Evolutionary conservation across 2,329 filamentous ascomycete species (phyloP), one percentile per base, ranked within the genome.

Genomic region (Hypoxylon sp.): DNA sequence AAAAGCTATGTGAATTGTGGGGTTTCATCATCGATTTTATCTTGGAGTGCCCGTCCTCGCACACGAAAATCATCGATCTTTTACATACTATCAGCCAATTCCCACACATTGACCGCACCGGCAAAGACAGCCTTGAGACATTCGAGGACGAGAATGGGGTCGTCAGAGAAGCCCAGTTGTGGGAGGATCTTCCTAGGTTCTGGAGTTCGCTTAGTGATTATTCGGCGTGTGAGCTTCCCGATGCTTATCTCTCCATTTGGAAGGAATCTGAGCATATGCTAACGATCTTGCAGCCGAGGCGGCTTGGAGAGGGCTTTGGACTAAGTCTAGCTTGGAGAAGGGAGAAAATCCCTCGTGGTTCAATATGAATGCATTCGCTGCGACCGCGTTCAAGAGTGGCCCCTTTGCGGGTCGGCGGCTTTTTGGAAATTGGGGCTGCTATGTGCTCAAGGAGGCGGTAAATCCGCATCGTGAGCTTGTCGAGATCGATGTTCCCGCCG

Each of bases 401-500:
- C 39, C 39, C 3, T 22, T 44, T 11, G 19, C 19, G 17, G 39
- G 39, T 10, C 17, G 33, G 13, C 22, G 17, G 31, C 17, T 42
- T 31, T 60, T 60, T 13, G 47, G 58, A 26, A 11, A 60, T n/a
- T 51, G 46, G 58, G 47, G 58, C n/a, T 60, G 46, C 17, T 44
- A 60, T 17, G 58, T 60, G 11, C 26, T 60, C 13, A 60, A 24
- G 6, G 37, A 52, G 58, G 35, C 47, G 11, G 13, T 47, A 14
- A 22, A 44, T 3, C 13, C 47, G 10, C 13, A 44, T 3, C 29
- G 39, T 13, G 47, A 44, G 33, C 58, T 39, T 35, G 1, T 52
- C 35, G 39, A 10, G 9, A n/a, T 44, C 39, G 39, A 44, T 11
- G 19, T 44, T 11, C 39, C 39, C 39, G 58, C 22, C 46, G 37